These are phyloP conservation scores for Xylaria cubensis DNA, from an alignment of 495 filamentous ascomycete species.

Conservation along the genomic window DNA sequence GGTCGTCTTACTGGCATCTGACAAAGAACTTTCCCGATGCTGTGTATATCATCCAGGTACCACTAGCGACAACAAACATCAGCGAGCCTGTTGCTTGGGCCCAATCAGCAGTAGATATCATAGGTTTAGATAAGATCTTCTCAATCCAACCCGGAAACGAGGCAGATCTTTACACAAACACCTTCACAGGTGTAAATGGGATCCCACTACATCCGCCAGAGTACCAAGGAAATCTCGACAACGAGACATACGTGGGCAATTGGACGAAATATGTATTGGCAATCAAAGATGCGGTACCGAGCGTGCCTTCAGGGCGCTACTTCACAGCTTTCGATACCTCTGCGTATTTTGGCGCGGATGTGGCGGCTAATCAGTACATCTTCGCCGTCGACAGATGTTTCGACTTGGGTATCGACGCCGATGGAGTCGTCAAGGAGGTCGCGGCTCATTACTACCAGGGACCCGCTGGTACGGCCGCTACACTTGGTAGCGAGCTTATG, in stretches of 20 bases:
- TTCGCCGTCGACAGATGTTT: constrained; percentile 39
- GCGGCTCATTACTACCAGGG: constrained; percentile 41
- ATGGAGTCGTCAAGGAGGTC: constrained; percentile 36
- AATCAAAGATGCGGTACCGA: constrained; percentile 27
- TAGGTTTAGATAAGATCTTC: constrained; percentile 37
- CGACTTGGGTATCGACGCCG: constrained; percentile 37
- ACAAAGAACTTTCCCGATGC: constrained; percentile 37
- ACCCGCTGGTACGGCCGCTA: constrained; percentile 31
- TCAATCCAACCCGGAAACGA: constrained; percentile 43
- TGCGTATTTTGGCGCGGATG: constrained; percentile 29
- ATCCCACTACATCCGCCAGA: constrained; percentile 37
- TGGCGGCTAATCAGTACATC: constrained; percentile 28
- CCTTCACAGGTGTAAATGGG: constrained; percentile 32
- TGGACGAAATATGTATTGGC: constrained; percentile 38
- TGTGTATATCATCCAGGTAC: constrained; percentile 40
- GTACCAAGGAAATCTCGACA: constrained; percentile 38
- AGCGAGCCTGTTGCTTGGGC: constrained; percentile 40
- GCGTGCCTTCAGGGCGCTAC: constrained; percentile 30
- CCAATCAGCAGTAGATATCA: constrained; percentile 33
- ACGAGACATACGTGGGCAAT: constrained; percentile 41
- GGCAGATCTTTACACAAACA: constrained; percentile 36
- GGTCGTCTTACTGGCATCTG: constrained; percentile 38
- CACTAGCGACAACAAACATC: constrained; percentile 40
- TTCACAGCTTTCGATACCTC: constrained; percentile 40
- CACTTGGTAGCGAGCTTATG: constrained; percentile 36